phyloP scores from a whole-genome alignment of 441 rosid species.

The Populus trichocarpa region DNA sequence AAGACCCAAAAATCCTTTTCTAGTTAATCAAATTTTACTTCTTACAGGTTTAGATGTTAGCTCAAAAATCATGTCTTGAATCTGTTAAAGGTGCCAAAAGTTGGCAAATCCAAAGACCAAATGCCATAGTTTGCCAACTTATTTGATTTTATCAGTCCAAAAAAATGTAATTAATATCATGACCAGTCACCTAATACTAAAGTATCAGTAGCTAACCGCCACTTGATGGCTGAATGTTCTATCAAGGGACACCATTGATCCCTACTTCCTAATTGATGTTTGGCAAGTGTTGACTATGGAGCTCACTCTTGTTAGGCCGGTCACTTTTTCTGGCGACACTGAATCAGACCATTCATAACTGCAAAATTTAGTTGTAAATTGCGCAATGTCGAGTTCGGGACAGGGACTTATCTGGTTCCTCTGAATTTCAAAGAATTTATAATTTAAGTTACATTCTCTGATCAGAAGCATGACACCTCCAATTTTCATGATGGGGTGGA shows the following conservation, averaged over 20 bases:
- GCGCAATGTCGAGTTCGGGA: not conserved
- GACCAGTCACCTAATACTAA: not conserved
- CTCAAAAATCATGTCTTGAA: not conserved
- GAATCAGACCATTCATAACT: slow-evolving; percentile 3
- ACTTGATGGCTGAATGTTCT: not conserved
- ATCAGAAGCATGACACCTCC: not conserved
- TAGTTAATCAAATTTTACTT: not conserved
- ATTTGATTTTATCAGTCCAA: not conserved
- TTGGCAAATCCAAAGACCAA: not conserved
- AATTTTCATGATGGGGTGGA: not conserved
- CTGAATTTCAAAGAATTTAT: not conserved
- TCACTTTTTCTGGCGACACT: slow-evolving; percentile 2
- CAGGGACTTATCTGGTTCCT: not conserved
- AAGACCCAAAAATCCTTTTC: not conserved
- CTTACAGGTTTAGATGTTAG: not conserved
- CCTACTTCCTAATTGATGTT: not conserved
- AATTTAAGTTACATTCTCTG: not conserved
- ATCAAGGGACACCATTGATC: not conserved
- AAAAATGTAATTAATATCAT: no score
- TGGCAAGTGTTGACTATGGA: not conserved
- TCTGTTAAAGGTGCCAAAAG: not conserved
- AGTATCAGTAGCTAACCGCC: not conserved
- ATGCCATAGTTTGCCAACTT: not conserved
- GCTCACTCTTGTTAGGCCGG: not conserved
- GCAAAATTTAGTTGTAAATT: not conserved